phyloP scores from a whole-genome alignment of 805 yeast species.

The Tanozyma kutaoensis region DNA sequence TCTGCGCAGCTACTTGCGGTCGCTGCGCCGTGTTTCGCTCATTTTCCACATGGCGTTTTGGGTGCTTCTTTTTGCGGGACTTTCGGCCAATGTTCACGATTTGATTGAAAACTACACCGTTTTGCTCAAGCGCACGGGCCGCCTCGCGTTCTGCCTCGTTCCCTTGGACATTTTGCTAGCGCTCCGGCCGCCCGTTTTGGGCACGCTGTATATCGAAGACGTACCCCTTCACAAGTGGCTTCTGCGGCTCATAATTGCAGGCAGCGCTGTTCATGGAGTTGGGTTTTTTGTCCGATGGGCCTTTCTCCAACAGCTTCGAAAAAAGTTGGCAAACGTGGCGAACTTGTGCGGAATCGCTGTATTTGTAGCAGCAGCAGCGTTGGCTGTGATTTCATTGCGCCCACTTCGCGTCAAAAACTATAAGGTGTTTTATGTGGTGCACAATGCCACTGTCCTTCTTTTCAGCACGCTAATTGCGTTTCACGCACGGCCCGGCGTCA shows the following conservation, averaged over 20 bases:
- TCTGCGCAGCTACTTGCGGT: constrained; percentile 8
- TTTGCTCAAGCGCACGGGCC: constrained; percentile 43
- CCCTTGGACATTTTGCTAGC: constrained; percentile 46
- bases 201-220: constrained; percentile 35
- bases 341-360: constrained; percentile 44
- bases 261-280: constrained; percentile 36
- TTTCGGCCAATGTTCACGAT: constrained; percentile 16
- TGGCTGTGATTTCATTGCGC: constrained; percentile 33
- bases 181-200: constrained; percentile 37
- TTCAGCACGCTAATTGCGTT: constrained; percentile 31
- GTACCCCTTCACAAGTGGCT: constrained; percentile 60
- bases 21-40: constrained; percentile 9
- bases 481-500: constrained; percentile 66
- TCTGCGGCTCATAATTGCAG: constrained; percentile 38
- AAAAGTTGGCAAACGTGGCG: constrained; percentile 16
- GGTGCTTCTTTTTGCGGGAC: constrained; percentile 21
- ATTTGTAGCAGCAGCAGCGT: constrained; percentile 16
- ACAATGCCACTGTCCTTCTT: constrained; percentile 35
- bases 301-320: constrained; percentile 4
- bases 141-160: constrained; percentile 43
- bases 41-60: constrained; percentile 16
- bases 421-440: constrained; percentile 40
- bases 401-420: constrained; percentile 38
- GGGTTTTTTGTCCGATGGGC: constrained; percentile 41
- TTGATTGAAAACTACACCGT: constrained; percentile 17